Conservation (phyloP, 1,139 yeast genomes). For the Geotrichum siamense region DNA sequence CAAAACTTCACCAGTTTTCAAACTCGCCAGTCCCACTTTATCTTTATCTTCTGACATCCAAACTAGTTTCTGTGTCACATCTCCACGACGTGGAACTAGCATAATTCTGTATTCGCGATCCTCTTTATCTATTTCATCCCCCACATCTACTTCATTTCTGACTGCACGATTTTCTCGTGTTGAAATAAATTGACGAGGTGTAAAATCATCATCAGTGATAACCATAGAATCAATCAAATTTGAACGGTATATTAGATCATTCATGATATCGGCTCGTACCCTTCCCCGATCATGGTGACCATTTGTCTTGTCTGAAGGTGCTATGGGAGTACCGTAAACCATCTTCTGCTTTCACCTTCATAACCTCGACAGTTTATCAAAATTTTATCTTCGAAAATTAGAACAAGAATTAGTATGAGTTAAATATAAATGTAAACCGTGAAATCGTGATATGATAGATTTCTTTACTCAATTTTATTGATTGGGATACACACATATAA, state of each 20-base stretch:
- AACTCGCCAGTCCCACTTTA: too few species aligned
- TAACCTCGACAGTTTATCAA: too few species aligned
- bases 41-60: neutral
- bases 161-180: neutral
- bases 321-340: conserved; percentile 1
- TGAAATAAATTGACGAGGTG: neutral
- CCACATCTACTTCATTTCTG: neutral
- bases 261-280: conserved; percentile 8
- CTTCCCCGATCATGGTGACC: neutral
- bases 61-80: neutral
- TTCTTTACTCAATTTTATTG: too few species aligned
- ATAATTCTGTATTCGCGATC: neutral
- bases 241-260: conserved; percentile 9
- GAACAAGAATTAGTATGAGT: too few species aligned
- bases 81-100: neutral
- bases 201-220: conserved; percentile 1
- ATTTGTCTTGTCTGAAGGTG: neutral
- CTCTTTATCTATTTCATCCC: neutral
- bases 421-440: too few species aligned
- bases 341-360: too few species aligned
- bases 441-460: too few species aligned
- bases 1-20: neutral
- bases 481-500: too few species aligned
- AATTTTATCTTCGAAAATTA: too few species aligned
- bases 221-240: conserved; percentile 8